phyloP scores from a whole-genome alignment of 306 rosid genomes.

The Cucurbita pepo region DNA sequence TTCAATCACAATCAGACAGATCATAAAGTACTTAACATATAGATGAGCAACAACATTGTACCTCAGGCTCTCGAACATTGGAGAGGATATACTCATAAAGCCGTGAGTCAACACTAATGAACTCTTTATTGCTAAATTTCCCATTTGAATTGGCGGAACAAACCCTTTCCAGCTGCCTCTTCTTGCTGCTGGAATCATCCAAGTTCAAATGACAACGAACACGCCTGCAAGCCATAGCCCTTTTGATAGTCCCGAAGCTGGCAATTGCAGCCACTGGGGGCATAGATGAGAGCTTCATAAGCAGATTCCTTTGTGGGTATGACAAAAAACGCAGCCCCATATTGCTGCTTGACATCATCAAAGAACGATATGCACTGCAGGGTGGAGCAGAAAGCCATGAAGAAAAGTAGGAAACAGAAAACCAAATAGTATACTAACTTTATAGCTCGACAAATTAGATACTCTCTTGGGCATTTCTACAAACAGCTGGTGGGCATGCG shows the following conservation, averaged over 20 bases:
- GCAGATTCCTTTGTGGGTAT: conserved; percentile 11
- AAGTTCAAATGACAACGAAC: conserved; percentile 5
- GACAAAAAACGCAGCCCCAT: conserved; percentile 26
- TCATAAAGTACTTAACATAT: neutral
- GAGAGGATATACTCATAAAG: conserved; percentile 65
- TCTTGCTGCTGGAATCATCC: conserved; percentile 13
- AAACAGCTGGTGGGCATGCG: neutral
- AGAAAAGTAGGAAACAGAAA: neutral
- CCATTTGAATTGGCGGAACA: conserved; percentile 39
- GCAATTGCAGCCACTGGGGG: conserved; percentile 14
- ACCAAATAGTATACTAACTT: neutral
- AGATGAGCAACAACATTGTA: conserved; percentile 7
- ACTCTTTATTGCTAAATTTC: conserved; percentile 59
- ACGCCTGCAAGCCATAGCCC: conserved; percentile 8
- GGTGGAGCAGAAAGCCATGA: neutral
- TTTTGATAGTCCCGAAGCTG: neutral
- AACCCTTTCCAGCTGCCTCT: conserved; percentile 16
- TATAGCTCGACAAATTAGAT: neutral
- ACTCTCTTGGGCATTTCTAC: neutral
- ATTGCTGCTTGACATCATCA: conserved; percentile 26
- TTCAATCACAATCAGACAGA: conserved; percentile 10
- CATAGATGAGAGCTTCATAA: conserved; percentile 10
- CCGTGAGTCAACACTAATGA: conserved; percentile 49
- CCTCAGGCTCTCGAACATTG: conserved; percentile 89
- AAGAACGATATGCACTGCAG: neutral